Evolutionary conservation across 202 grass and related monocot genomes (phyloP), one percentile per base, ranked within the genome.

Genomic region (Hordeum pubiflorum): DNA sequence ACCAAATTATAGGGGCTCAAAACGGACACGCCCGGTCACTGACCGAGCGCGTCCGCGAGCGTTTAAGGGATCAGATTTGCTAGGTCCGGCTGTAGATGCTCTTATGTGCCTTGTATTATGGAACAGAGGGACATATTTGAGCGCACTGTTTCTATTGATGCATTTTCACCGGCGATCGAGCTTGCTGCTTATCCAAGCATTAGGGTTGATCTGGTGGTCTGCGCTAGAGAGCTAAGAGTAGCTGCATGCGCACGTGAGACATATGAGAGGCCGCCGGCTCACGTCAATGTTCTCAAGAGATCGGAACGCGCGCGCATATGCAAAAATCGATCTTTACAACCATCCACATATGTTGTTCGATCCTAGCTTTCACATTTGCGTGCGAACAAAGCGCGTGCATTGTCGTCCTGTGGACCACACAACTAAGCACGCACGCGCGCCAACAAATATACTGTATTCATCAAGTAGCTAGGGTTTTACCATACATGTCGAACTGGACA

Each of bases 341-440:
- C 55, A 81, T 80, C 75, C 31, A 75, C 59, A 69, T 15, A 48
- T 40, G 40, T 20, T 41, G 22, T 38, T 64, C 37, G 37, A 63
- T 63, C 37, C 9, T 20, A 34, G 71, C 55, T 77, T 85, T 81
- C 57, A 50, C 55, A 85, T 89, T 85, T 85, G 87, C 87, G 87
- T 85, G 87, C 43, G 58, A 73, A 60, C 57, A 50, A 89, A 89
- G 87, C 82, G 72, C 78, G 26, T 85, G 44, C 87, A 89, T 72
- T 71, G 72, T 27, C 55, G 38, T 43, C 1, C 61, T 38, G 36
- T 82, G 87, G 87, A 85, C 82, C 87, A 78, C 82, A 65, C 55
- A 69, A 83, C 6, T 31, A 13, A 75, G 31, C 54, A 70, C 6
- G 14, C n/a, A 60, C 56, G 60, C 60, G 56, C 40, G 74, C 80